Evolutionary conservation across 73 alveolate species (phyloP).

Genomic region (Uronychia setigera): DNA sequence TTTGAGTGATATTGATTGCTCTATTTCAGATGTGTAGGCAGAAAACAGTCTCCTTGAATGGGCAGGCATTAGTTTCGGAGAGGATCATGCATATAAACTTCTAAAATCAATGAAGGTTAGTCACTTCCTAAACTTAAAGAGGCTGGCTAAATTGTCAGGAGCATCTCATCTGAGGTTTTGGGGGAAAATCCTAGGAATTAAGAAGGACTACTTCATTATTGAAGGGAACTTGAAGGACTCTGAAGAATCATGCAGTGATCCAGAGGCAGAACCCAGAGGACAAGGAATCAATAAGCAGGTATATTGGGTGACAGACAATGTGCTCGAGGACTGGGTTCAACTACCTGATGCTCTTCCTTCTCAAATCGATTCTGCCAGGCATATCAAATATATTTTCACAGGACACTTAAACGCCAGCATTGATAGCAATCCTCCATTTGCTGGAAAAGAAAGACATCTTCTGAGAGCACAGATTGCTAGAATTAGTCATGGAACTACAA

Average conservation of each 20-base stretch:
- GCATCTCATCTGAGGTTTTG: constrained; percentile 86
- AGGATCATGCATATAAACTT: constrained; percentile 48
- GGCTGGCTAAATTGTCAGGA: constrained; percentile 62
- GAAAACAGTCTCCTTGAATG: constrained; percentile 54
- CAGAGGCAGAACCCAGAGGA: constrained; percentile 94
- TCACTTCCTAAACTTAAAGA: constrained; percentile 7
- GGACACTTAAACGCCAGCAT: constrained; percentile 91
- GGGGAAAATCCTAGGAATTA: constrained; percentile 91
- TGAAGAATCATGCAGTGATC: constrained; percentile 76
- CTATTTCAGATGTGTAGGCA: background rate
- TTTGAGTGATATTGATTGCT: background rate
- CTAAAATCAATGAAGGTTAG: background rate
- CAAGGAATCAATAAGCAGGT: constrained; percentile 90
- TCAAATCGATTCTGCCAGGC: constrained; percentile 82
- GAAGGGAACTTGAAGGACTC: constrained; percentile 87
- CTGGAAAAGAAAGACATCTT: constrained; percentile 94
- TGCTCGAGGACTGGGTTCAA: constrained; percentile 94
- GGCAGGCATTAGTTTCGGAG: constrained; percentile 93
- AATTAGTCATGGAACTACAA: constrained; percentile 85
- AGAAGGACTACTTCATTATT: constrained; percentile 91
- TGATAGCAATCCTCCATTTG: constrained; percentile 93
- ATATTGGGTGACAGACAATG: constrained; percentile 90
- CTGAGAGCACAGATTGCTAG: constrained; percentile 92
- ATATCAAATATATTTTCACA: constrained; percentile 90
- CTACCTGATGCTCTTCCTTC: constrained; percentile 95